Evolutionary conservation across 1,284 basidiomycete genomes (phyloP), one percentile per base, ranked within the genome.

Genomic region (Farysia itapuensis): DNA sequence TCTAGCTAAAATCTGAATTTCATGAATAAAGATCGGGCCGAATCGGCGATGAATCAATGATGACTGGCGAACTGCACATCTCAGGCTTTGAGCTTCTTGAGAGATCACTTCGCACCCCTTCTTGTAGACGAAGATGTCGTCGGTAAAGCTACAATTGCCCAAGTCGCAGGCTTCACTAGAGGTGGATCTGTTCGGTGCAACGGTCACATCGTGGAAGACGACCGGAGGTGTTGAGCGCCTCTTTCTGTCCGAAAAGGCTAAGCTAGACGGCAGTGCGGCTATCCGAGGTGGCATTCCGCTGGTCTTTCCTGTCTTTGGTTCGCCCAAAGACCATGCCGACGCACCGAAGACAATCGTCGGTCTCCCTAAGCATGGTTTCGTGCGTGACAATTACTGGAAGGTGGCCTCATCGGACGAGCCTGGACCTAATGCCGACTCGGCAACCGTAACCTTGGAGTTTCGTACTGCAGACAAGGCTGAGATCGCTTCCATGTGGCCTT

Each of bases 271-370:
- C 16, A 48, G 44, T 14, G 48, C 58, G 13, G 54, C 65, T 7
- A 60, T 67, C 31, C 58, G 70, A 18, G 70, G 70, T 9, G 70
- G 70, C 23, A 66, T 72, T 25, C 70, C 70, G 4, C 30, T 72
- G 35, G 59, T 72, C 4, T 72, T 72, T 30, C 70, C 70, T 12
- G 57, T 72, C 24, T 72, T 72, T 34, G 68, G 68, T 6, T 19
- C 51, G 5, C 52, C 65, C 8, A 45, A 39, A 8, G 59, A 70
- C 20, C 68, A 67, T 30, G 32, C 41, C 14, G 53, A 70, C 38
- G 50, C 48, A 1, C 53, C 61, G 12, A 36, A 54, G 2, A 11
- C 38, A 25, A 35, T 70, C 38, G 48, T 35, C 36, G 56, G 58
- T 28, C 50, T 65, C 7, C 45, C 44, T 23, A 63, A 56, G 39